Evolutionary conservation across 1,284 basidiomycete species (phyloP), one percentile per base, ranked within the genome.

Genomic region (Ustilago loliicola): DNA sequence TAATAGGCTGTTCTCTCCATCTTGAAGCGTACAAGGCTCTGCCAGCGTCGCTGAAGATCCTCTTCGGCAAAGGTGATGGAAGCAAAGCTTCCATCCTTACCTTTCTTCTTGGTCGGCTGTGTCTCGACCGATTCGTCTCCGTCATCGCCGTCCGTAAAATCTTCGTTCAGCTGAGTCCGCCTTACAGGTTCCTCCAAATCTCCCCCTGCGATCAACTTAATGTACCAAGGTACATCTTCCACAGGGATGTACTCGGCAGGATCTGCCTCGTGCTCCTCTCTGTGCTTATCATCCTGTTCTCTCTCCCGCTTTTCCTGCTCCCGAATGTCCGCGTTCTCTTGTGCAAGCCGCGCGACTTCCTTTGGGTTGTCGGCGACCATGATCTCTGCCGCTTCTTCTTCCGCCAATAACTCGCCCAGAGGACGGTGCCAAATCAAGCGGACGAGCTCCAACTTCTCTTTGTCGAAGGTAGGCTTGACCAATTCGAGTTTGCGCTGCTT

Each of bases 301-400:
- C 27, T 27, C 17, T 23, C 30, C 30, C 11, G 51, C 7, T n/a
- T 29, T 17, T 32, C 17, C 13, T 53, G 15, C 29, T 30, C n/a
- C 17, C 13, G 7, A 1, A 7, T 15, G 15, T 36, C 51, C 30
- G 25, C 51, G 10, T 15, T 53, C 30, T 53, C 30, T 17, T 21
- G 8, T 21, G 27, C 30, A 19, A 32, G 29, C 3, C n/a, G 21
- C 7, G n/a, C 51, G 15, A 32, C 17, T 13, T 30, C 30, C 21
- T 34, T 36, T 10, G 19, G 51, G 30, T 21, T 34, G n/a, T 53
- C 51, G 30, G 29, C 32, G 15, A 53, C 30, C 51, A 36, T 34
- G 51, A 53, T 53, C 23, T 32, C n/a, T 15, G 51, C 51, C 29
- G 51, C 30, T n/a, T 32, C 51, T 5, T 51, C 25, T 17, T 30